Conservation (phyloP, 1,284 basidiomycete genomes). For the Fomitopsis pinicola region DNA sequence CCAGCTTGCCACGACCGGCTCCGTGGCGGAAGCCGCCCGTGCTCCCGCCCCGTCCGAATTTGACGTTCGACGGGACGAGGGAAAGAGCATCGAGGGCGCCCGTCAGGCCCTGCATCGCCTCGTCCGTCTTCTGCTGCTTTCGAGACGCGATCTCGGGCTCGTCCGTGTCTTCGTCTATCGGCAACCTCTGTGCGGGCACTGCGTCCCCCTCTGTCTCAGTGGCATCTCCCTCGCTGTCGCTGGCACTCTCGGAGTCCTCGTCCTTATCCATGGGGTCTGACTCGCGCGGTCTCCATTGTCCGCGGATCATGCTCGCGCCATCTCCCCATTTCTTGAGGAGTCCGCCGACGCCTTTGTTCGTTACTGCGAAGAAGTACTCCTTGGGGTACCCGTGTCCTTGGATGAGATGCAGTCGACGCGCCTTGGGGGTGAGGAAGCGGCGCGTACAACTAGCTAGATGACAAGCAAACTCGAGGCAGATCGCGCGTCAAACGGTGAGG, state of each 20-base stretch:
- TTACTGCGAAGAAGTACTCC: conserved; percentile 85
- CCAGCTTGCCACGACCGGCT: background rate
- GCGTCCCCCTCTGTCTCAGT: conserved; percentile 11
- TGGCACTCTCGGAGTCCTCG: conserved; percentile 17
- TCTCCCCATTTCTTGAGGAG: conserved; percentile 74
- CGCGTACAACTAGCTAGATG: conserved; percentile 63
- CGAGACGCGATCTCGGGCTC: background rate
- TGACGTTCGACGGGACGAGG: conserved; percentile 62
- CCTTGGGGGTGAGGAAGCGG: conserved; percentile 72
- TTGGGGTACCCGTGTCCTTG: conserved; percentile 79
- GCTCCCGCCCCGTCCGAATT: conserved; percentile 62
- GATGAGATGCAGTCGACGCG: conserved; percentile 78
- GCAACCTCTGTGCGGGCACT: conserved; percentile 9
- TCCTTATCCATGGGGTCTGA: conserved; percentile 7
- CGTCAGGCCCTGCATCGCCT: conserved; percentile 41
- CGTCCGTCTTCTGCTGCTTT: conserved; percentile 4
- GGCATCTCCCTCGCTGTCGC: conserved; percentile 27
- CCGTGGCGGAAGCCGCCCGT: conserved; percentile 10
- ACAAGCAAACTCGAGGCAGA: conserved; percentile 68
- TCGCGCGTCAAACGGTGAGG: background rate
- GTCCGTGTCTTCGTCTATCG: conserved; percentile 8
- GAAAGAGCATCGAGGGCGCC: conserved; percentile 54
- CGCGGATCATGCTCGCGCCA: conserved; percentile 70
- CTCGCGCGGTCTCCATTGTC: conserved; percentile 60
- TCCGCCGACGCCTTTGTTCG: conserved; percentile 82